Evolutionary conservation across 2,329 filamentous ascomycete species (phyloP).

Genomic region (Neofusicoccum parvum): DNA sequence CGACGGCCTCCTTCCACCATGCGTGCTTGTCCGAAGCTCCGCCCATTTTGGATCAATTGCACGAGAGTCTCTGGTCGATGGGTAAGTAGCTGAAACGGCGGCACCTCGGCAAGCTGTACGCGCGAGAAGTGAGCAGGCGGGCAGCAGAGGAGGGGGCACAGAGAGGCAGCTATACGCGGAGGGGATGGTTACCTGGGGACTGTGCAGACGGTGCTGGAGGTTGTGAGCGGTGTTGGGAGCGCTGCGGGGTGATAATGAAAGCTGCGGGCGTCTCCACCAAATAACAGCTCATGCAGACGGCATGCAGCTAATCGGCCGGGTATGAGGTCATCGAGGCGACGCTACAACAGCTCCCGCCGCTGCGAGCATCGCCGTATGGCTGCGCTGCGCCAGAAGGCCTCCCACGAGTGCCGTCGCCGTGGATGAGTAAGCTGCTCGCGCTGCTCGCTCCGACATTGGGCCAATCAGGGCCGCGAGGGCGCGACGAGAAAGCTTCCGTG

Average conservation of each 20-base stretch:
- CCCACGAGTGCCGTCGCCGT: neutral
- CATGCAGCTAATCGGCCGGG: slow-evolving; percentile 8
- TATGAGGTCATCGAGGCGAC: slow-evolving; percentile 13
- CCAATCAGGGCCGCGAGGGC: neutral
- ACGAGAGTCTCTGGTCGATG: neutral
- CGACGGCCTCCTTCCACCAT: slow-evolving; percentile 51
- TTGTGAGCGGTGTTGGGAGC: no score
- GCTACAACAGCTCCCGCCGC: neutral
- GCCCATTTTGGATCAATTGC: neutral
- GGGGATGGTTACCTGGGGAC: neutral
- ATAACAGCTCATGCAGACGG: slow-evolving; percentile 6
- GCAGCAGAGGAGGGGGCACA: neutral
- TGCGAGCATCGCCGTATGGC: neutral
- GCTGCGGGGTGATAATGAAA: no score
- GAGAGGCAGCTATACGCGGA: neutral
- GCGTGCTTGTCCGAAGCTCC: neutral
- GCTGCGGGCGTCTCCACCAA: neutral
- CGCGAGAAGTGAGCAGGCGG: neutral
- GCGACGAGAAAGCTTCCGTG: neutral
- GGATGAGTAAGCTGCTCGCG: neutral
- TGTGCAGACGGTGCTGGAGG: neutral
- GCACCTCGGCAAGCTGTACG: neutral
- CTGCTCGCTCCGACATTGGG: neutral
- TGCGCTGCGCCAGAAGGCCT: neutral
- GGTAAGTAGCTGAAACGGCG: neutral